Base-by-base conservation (phyloP, 2,329 filamentous ascomycete species). In the Ceratocystis diversiconidia region DNA sequence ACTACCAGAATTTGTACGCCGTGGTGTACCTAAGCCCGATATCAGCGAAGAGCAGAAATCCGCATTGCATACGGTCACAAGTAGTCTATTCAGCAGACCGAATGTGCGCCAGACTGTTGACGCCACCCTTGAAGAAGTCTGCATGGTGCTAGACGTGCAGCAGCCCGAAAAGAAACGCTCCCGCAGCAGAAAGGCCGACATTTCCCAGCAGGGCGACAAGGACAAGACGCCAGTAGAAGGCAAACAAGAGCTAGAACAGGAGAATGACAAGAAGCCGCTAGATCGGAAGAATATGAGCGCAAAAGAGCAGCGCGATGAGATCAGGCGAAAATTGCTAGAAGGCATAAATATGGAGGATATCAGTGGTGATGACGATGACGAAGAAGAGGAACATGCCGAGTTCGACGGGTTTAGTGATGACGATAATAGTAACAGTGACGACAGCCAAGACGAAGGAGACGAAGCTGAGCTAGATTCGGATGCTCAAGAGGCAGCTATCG, bases 51-150 rank as follows among this genome's bases (percentile, higher is more conserved):
- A 83, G 63, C 80, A 84, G 70, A 75, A 74, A 63, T 69, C 72
- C 0, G 77, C 79, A 2, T 73, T 84, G 30, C 82, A 85, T 70
- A 84, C 84, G 71, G 82, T 85, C 63, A 84, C 82, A 30, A 85
- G 82, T 67, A 78, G 77, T 6, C 73, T 85, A 2, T 84, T 79
- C 71, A 83, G 81, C 67, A 75, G 77, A 63, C 76, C 76, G 5
- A 75, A 78, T 36, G 81, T 84, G 64, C 79, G 78, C 69, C 75
- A 79, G 62, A 76, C 77, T 2, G 73, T 82, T 8, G 76, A 79
- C 30, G 76, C 77, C 70, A 81, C 80, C 1, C 69, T 83, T 15
- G 73, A 74, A 65, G 77, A 74, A 32, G 76, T 82, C 2, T 84
- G 82, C 71, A 72, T 75, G 59, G 73, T 75, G 2, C 73, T 85